Conservation (phyloP, 192 early-diverging fungal genomes). For the Cetraspora pellucida region DNA sequence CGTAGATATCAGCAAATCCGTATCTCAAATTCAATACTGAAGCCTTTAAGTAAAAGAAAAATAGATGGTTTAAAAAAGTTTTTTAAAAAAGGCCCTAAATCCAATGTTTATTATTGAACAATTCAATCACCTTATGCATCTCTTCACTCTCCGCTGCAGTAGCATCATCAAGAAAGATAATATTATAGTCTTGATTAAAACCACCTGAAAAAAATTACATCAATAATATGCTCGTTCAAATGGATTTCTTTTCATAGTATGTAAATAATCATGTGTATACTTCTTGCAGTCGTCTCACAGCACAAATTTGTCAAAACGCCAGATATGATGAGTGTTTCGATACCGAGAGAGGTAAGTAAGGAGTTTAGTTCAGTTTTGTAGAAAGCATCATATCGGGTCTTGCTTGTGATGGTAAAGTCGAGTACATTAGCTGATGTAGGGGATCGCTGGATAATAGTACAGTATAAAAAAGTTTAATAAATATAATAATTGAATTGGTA, state of each 20-base stretch:
- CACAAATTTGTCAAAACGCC: neutral
- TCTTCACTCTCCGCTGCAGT: neutral
- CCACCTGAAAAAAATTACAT: neutral
- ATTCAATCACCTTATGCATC: neutral
- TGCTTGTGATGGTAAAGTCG: neutral
- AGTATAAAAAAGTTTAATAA: too few species aligned
- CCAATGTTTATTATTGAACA: too few species aligned
- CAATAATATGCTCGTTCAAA: too few species aligned
- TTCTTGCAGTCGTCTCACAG: neutral
- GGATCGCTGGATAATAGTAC: neutral
- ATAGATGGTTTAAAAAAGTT: too few species aligned
- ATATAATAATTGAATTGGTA: neutral
- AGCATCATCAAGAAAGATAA: neutral
- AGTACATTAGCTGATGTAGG: neutral
- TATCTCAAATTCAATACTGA: too few species aligned
- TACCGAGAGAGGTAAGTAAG: constrained; percentile 2
- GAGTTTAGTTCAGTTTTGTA: neutral
- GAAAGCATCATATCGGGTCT: neutral
- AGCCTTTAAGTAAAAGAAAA: too few species aligned
- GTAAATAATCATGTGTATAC: neutral
- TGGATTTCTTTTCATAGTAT: too few species aligned
- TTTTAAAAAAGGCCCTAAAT: too few species aligned
- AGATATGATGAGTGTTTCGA: constrained; percentile 1
- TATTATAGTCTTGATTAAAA: neutral
- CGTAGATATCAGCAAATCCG: too few species aligned